Percentiles rank a stretch among this genome's conserved stretches.
Evolutionary conservation across 2,329 filamentous ascomycete genomes (phyloP).

Genomic region (Beauveria bassiana): DNA sequence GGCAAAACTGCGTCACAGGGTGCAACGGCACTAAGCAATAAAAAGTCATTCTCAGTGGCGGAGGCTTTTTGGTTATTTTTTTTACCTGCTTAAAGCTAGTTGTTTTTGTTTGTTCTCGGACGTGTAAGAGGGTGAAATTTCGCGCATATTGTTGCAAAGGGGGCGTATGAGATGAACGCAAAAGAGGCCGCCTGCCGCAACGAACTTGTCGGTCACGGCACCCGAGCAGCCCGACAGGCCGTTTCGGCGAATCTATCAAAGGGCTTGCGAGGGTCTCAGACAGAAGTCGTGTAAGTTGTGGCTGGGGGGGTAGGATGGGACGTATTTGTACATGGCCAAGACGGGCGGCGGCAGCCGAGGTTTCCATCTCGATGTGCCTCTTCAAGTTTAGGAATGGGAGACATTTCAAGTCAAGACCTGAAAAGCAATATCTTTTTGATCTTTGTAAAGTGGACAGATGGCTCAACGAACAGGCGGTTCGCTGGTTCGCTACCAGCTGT

Average conservation of each 20-base stretch:
- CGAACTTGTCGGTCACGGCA: not conserved
- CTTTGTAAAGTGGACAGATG: no score
- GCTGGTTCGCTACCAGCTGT: no score
- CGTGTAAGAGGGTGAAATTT: not conserved
- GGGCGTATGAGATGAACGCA: not conserved
- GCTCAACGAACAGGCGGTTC: no score
- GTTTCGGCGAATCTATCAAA: not conserved
- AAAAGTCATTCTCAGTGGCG: no score
- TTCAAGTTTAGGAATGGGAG: no score
- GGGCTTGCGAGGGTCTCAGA: not conserved
- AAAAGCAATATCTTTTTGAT: no score
- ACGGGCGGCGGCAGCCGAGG: no score
- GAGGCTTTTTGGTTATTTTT: not conserved
- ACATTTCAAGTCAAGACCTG: no score
- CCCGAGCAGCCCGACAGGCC: not conserved
- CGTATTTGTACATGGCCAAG: not conserved
- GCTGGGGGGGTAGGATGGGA: not conserved
- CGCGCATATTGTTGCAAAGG: not conserved
- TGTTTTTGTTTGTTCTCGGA: not conserved
- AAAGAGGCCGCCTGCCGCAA: not conserved
- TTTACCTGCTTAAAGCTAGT: not conserved
- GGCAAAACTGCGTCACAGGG: constrained; percentile 4
- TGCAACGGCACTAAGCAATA: not conserved
- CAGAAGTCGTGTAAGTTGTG: constrained; percentile 3
- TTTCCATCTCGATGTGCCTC: not conserved